Evolutionary conservation across 2,329 filamentous ascomycete genomes (phyloP), one percentile per base, ranked within the genome.

Genomic region (Penicillium decumbens): DNA sequence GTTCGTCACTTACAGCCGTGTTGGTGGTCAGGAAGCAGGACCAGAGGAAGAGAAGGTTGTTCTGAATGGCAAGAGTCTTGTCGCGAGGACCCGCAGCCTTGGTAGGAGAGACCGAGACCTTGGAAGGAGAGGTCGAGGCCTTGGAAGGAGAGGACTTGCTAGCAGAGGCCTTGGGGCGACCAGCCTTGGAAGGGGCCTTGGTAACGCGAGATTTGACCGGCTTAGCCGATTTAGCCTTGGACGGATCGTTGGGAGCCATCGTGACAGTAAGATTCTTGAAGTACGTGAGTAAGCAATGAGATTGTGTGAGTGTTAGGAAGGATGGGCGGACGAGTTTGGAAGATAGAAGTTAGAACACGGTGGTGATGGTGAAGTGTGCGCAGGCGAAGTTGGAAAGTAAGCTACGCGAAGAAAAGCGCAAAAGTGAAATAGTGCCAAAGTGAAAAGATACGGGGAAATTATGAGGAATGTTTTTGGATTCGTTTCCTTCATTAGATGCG

Each of bases 401-500:
- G 28, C 10, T 29, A 29, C 28, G 28, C 13, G 30, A 32, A 9
- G 30, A 32, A 13, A 9, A 32, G 30, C 13, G 30, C 13, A 3
- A 37, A 37, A 23, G 20, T 23, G 20, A 23, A 23, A 23, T 4
- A 23, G 20, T 23, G 20, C 3, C 20, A 23, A 23, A 23, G 20
- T 23, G 20, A 23, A 23, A 23, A 23, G 20, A 23, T 12, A 20
- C 10, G 24, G 20, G 12, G 13, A 40, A 25, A 8, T 1, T 15
- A 12, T 7, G 13, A 24, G 13, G 10, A 13, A 40, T 25, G 7
- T 32, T 41, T 42, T 28, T 24, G 35, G 42, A 49, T 45, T 61
- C 56, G 56, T 60, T 53, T 23, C 35, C 53, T 56, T 60, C 59
- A 48, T 61, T 58, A 60, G 49, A 33, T 49, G 18, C 9, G 35